These are phyloP conservation scores for Tuber borchii DNA, from an alignment of 495 filamentous ascomycete genomes.

Conservation along the genomic window DNA sequence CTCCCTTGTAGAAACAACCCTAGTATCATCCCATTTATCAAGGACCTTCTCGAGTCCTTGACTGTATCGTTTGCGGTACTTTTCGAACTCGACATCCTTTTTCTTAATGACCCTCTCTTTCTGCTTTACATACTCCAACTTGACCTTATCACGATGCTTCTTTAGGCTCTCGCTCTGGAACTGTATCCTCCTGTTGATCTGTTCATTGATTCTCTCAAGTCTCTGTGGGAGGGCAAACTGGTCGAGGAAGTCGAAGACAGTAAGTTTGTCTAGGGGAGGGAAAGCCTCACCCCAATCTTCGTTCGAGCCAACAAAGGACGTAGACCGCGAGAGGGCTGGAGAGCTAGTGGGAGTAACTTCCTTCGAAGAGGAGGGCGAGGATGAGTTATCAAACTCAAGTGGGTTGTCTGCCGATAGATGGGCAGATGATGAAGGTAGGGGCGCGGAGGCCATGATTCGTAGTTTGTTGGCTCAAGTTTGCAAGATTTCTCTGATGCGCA, in stretches of 20 bases:
- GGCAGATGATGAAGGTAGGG: slow-evolving; percentile 15
- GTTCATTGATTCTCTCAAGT: slow-evolving; percentile 64
- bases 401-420: slow-evolving; percentile 23
- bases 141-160: slow-evolving; percentile 70
- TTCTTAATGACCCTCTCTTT: slow-evolving; percentile 46
- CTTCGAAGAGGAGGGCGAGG: slow-evolving; percentile 11
- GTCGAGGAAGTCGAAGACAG: slow-evolving; percentile 86
- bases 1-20: slow-evolving; percentile 79
- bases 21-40: slow-evolving; percentile 78
- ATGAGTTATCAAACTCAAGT: slow-evolving; percentile 23
- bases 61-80: slow-evolving; percentile 81
- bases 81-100: slow-evolving; percentile 85
- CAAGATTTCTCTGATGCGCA: neutral
- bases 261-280: slow-evolving; percentile 84
- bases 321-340: slow-evolving; percentile 22
- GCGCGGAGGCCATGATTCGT: slow-evolving; percentile 7
- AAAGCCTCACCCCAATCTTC: slow-evolving; percentile 81
- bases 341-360: slow-evolving; percentile 21
- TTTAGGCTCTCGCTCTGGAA: slow-evolving; percentile 79
- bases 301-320: slow-evolving; percentile 28
- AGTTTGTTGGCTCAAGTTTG: slow-evolving; percentile 4
- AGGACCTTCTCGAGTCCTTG: slow-evolving; percentile 78
- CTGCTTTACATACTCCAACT: slow-evolving; percentile 51
- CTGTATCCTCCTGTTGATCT: slow-evolving; percentile 59
- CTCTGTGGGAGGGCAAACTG: slow-evolving; percentile 84